Base-by-base conservation (phyloP, 192 early-diverging fungal genomes). In the Linnemannia schmuckeri region DNA sequence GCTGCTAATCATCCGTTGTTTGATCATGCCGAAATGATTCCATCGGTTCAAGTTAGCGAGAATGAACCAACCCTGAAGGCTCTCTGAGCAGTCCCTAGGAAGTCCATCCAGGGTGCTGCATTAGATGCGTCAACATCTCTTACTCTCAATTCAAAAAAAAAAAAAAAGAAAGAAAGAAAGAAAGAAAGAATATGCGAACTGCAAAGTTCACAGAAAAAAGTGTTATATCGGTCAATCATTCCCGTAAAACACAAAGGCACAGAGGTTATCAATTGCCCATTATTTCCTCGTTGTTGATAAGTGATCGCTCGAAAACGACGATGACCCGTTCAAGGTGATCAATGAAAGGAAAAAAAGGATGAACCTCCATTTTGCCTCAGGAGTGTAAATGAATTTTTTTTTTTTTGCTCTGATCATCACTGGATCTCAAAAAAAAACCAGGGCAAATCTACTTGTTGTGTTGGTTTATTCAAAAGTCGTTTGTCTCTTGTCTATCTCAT, bases 1-100 rank as follows among this genome's bases (percentile, higher is more conserved):
- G 85, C 85, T 87, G 85, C 79, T 72, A 87, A 87, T 87, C 85
- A 87, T 87, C 85, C 85, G 85, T 87, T 87, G 85, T 72, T 75
- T 79, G 77, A 76, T 68, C 68, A 27, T 27, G 66, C 20, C 40
- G 54, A 76, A n/a, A 75, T 87, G 85, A 87, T 70, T 35, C 74
- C 80, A 87, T 87, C 85, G 85, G 85, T 87, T 87, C 85, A 76
- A 73, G 79, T 73, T 80, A 78, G 85, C 85, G 79, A 87, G 85
- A 87, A 55, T 75, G 78, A 81, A 84, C 49, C 42, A 44, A 44
- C 42, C 42, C 68, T 77, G 85, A 87, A 87, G 85, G 85, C 85
- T 78, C 85, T 87, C 85, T 87, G 85, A 87, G 80, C 85, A 87
- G 79, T 46, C 76, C 22, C 57, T 81, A 75, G 79, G 72, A 77